Evolutionary conservation across 257 asterid genomes (phyloP), one percentile per base, ranked within the genome.

Genomic region (Lavandula angustifolia): DNA sequence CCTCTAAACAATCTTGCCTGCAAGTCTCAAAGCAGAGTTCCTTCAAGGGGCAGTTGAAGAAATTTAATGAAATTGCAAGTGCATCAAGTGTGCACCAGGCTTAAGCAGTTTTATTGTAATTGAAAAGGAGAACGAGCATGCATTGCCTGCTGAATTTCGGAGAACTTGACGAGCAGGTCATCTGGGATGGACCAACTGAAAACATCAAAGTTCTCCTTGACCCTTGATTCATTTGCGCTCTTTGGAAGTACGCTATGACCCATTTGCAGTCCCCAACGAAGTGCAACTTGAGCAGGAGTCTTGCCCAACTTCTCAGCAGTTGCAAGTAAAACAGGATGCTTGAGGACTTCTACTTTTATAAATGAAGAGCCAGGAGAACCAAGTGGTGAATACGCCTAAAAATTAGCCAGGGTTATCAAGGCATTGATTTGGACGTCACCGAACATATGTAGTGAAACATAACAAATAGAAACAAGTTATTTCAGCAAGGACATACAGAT

Each of bases 281-380:
- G 78, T 17, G 86, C 80, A 32, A 80, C 79, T 64, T 83, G 87
- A 47, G 85, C 83, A 1, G 84, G 81, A 11, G 84, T 83, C 74
- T 74, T 83, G 6, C 83, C 84, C 74, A 83, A 44, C 53, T 81
- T 76, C 34, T 80, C 75, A 7, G 89, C 89, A 33, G 68, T 54
- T n/a, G 76, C 54, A 37, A 68, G 62, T 63, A 89, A 29, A 70
- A 77, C 72, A 1, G 91, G 95, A 67, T 84, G 77, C 76, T 75
- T 60, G 44, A 92, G 90, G 54, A 86, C 91, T 40, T 86, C 84
- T 52, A 87, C 60, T 68, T 84, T 82, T 17, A 81, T 58, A 85
- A 83, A 79, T 32, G 84, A 62, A 11, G 96, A 79, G 47, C 95
- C 96, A 5, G 96, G 95, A 9, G 92, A 85, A 65, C 98, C 96